A percentile compares a stretch with the other conserved stretches of the same genome.
These are phyloP conservation scores for Solanum sejunctum DNA, from an alignment of 257 asterid genomes.

Conservation along the genomic window DNA sequence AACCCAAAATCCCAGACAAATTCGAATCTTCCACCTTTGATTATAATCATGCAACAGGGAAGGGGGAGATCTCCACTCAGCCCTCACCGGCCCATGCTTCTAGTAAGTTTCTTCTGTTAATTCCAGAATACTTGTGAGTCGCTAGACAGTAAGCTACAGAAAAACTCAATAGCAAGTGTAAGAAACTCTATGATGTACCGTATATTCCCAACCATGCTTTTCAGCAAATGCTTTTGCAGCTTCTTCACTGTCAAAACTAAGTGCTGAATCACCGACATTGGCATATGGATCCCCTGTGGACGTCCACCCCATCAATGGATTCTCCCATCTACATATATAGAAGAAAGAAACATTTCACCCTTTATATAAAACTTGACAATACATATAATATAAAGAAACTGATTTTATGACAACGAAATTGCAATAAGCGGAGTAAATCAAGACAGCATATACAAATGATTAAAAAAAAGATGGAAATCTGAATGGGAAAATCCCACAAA, in stretches of 20 bases:
- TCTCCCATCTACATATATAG: conserved; percentile 75
- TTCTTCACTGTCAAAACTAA: conserved; percentile 75
- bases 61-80: neutral
- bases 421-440: neutral
- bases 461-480: neutral
- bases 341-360: conserved; percentile 5
- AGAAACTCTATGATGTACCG: conserved; percentile 22
- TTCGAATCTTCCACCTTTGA: neutral
- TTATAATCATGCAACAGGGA: neutral
- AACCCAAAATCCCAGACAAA: neutral
- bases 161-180: neutral
- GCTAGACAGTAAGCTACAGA: neutral
- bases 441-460: neutral
- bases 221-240: conserved; percentile 72
- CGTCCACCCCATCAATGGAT: conserved; percentile 99
- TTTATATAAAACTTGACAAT: neutral
- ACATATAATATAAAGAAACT: neutral
- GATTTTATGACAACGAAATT: neutral
- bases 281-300: conserved; percentile 99
- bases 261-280: conserved; percentile 83
- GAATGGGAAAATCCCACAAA: neutral
- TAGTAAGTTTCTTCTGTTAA: neutral
- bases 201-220: conserved; percentile 92
- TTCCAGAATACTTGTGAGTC: neutral
- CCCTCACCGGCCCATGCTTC: neutral